Percentiles rank a stretch among this genome's conserved stretches.
phyloP scores from a whole-genome alignment of 169 alveolate species.

The Eimeria mitis region DNA sequence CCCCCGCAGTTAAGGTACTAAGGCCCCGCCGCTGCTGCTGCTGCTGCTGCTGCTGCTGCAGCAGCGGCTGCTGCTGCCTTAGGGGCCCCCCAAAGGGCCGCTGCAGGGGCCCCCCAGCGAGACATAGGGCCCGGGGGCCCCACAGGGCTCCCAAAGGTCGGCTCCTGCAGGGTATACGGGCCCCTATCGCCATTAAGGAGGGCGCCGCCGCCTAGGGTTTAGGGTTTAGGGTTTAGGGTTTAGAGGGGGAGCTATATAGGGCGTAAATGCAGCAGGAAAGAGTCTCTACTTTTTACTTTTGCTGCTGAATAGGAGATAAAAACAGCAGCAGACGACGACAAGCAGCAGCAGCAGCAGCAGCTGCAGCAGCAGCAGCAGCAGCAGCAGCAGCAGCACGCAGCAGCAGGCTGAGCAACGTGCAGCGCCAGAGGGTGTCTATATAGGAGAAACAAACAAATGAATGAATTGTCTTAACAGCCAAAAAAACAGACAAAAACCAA shows the following conservation, averaged over 20 bases:
- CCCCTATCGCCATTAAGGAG: background rate
- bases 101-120: slow-evolving; percentile 35
- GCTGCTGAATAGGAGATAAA: background rate
- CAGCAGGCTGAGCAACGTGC: background rate
- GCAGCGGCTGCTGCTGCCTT: too few relatives aligned
- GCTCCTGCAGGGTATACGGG: background rate
- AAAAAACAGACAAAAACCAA: too few relatives aligned
- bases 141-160: background rate
- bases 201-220: slow-evolving; percentile 1
- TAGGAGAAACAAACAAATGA: background rate
- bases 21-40: background rate
- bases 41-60: too few relatives aligned
- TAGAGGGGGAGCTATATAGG: background rate
- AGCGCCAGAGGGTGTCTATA: background rate
- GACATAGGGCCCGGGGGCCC: slow-evolving; percentile 11
- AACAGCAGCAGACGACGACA: background rate
- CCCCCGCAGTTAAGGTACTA: background rate
- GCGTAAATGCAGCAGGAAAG: too few relatives aligned
- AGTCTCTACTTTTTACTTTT: background rate
- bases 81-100: too few relatives aligned
- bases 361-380: background rate
- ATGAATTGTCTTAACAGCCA: background rate
- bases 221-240: slow-evolving; percentile 6
- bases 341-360: background rate
- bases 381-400: background rate